Evolutionary conservation across 495 filamentous ascomycete species (phyloP).

Genomic region (Aspergillus carlsbadensis): DNA sequence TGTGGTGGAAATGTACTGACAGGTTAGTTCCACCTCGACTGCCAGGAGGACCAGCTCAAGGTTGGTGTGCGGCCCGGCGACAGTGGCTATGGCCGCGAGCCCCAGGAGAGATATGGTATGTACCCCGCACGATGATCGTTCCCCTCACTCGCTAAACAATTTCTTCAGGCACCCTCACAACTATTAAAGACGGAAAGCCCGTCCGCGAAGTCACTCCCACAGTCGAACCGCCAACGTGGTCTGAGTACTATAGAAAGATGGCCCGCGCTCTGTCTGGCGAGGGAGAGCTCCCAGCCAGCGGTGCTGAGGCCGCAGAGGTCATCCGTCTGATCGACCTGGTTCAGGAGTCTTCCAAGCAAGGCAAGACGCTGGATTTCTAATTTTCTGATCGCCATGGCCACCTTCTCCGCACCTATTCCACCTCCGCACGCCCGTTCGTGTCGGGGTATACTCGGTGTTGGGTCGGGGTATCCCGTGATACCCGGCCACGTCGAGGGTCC

Average conservation of each 20-base stretch:
- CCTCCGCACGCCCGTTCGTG: too few species aligned
- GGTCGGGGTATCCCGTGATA: background rate
- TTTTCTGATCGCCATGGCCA: background rate
- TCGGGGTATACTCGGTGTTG: constrained; percentile 1
- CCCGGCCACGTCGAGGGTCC: background rate
- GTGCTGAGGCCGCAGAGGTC: constrained; percentile 67
- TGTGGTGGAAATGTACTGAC: background rate
- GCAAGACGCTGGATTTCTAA: constrained; percentile 59
- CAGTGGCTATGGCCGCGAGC: constrained; percentile 65
- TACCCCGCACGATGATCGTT: background rate
- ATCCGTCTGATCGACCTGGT: constrained; percentile 74
- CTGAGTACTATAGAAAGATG: constrained; percentile 69
- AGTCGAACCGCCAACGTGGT: constrained; percentile 68
- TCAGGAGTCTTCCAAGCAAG: constrained; percentile 62
- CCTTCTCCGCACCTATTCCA: too few species aligned
- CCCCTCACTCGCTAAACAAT: constrained; percentile 2
- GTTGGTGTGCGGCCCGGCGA: constrained; percentile 65
- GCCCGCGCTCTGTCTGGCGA: constrained; percentile 62
- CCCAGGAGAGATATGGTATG: constrained; percentile 49
- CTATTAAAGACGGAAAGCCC: constrained; percentile 40
- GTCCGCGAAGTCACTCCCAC: constrained; percentile 53
- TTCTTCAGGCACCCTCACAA: constrained; percentile 39
- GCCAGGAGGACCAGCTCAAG: constrained; percentile 80
- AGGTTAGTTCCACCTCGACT: constrained; percentile 62
- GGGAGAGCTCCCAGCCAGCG: constrained; percentile 68